Evolutionary conservation across 1,139 yeast genomes (phyloP).

Genomic region (Yamadazyma sp.): DNA sequence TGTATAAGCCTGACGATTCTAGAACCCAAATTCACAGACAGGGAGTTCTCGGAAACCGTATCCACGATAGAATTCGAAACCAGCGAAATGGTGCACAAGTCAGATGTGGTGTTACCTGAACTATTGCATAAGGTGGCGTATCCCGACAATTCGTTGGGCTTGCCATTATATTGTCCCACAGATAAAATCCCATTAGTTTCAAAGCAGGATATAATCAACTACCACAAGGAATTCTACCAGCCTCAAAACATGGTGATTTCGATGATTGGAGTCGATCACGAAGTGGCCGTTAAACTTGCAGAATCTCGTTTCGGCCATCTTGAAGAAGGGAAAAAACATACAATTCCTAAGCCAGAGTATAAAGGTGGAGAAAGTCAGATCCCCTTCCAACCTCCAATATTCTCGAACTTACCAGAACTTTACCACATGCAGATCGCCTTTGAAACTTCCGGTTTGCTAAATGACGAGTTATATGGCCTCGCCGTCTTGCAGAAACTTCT

Average conservation of each 20-base stretch:
- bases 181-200: constrained; percentile 62
- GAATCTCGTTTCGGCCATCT: constrained; percentile 49
- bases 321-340: constrained; percentile 13
- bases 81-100: constrained; percentile 75
- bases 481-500: constrained; percentile 87
- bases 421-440: constrained; percentile 86
- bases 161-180: constrained; percentile 80
- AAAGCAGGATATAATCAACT: constrained; percentile 54
- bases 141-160: constrained; percentile 70
- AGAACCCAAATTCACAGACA: constrained; percentile 63
- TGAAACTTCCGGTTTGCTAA: constrained; percentile 81
- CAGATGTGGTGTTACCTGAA: constrained; percentile 88
- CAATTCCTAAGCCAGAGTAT: constrained; percentile 48
- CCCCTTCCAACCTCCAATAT: constrained; percentile 69
- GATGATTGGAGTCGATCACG: constrained; percentile 82
- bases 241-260: constrained; percentile 88
- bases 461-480: constrained; percentile 86
- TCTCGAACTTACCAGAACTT: constrained; percentile 75
- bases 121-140: constrained; percentile 83
- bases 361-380: constrained; percentile 75
- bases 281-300: constrained; percentile 64
- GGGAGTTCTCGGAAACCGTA: constrained; percentile 73
- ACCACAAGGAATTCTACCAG: constrained; percentile 66
- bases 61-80: constrained; percentile 80
- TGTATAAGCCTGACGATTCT: constrained; percentile 80